Evolutionary conservation across 2,329 filamentous ascomycete genomes (phyloP).

Genomic region (Claviceps sp.): DNA sequence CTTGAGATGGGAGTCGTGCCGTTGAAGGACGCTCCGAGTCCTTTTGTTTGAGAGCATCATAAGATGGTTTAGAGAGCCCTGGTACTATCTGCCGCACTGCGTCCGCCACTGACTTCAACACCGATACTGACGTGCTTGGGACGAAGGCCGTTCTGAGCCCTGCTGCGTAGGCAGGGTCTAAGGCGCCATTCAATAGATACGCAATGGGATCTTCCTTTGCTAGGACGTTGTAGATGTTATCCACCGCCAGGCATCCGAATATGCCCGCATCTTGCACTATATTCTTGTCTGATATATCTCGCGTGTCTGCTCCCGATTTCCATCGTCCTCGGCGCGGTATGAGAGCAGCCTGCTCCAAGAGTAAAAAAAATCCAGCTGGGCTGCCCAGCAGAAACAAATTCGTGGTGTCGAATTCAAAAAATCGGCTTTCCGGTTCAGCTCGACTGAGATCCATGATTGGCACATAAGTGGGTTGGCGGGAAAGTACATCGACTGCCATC

Average conservation of each 20-base stretch:
- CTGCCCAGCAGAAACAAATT: slow-evolving; percentile 85
- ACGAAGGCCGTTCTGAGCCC: slow-evolving; percentile 67
- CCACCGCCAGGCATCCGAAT: slow-evolving; percentile 84
- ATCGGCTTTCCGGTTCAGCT: slow-evolving; percentile 32
- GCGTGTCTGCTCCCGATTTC: slow-evolving; percentile 60
- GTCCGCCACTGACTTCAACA: slow-evolving; percentile 51
- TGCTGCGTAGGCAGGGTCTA: slow-evolving; percentile 68
- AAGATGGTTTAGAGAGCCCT: slow-evolving; percentile 24
- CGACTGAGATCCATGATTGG: slow-evolving; percentile 34
- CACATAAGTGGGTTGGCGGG: slow-evolving; percentile 66
- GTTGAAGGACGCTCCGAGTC: slow-evolving; percentile 24
- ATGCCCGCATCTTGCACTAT: slow-evolving; percentile 67
- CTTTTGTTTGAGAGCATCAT: slow-evolving; percentile 13
- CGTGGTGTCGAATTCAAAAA: slow-evolving; percentile 84
- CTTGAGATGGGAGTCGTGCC: slow-evolving; percentile 42
- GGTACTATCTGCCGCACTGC: slow-evolving; percentile 50
- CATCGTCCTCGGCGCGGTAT: slow-evolving; percentile 61
- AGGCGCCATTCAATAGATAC: slow-evolving; percentile 80
- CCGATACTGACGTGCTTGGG: slow-evolving; percentile 54
- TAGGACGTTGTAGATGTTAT: slow-evolving; percentile 94
- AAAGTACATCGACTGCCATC: slow-evolving; percentile 87
- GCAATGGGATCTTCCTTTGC: slow-evolving; percentile 62
- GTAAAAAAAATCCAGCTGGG: slow-evolving; percentile 81
- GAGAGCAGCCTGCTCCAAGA: slow-evolving; percentile 62
- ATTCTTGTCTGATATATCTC: slow-evolving; percentile 39